phyloP scores from a whole-genome alignment of 2,329 filamentous ascomycete genomes.

The Rasamsonia emersonii region DNA sequence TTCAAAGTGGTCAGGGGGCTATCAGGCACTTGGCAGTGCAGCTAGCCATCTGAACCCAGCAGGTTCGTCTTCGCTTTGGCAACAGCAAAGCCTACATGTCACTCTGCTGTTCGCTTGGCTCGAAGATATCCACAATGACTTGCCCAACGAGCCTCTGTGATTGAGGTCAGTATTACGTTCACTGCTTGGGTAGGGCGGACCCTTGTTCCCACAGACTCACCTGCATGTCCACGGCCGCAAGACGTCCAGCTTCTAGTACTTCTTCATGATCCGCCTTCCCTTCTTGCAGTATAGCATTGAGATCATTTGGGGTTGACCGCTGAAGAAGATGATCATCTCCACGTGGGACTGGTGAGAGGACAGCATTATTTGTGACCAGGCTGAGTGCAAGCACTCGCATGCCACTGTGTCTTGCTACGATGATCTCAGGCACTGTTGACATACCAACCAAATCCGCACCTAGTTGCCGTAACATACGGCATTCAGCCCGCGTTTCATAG shows the following conservation, averaged over 20 bases:
- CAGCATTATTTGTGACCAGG: conserved; percentile 57
- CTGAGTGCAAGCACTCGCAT: conserved; percentile 57
- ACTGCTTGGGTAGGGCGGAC: not conserved
- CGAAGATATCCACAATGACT: conserved; percentile 22
- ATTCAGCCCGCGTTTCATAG: conserved; percentile 59
- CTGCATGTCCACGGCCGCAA: conserved; percentile 57
- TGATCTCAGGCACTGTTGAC: conserved; percentile 61
- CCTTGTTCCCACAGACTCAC: conserved; percentile 23
- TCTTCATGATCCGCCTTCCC: conserved; percentile 58
- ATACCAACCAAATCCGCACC: conserved; percentile 64
- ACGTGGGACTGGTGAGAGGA: conserved; percentile 49
- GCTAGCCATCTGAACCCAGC: too few species aligned
- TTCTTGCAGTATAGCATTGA: conserved; percentile 47
- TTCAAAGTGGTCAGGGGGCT: too few species aligned
- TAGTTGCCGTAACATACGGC: conserved; percentile 50
- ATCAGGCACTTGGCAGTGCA: too few species aligned
- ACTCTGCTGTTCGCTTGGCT: conserved; percentile 4
- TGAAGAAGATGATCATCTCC: conserved; percentile 50
- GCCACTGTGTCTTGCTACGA: conserved; percentile 56
- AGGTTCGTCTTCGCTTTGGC: too few species aligned
- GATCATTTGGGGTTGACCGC: conserved; percentile 39
- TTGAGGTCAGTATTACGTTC: conserved; percentile 12
- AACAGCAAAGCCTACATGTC: too few species aligned
- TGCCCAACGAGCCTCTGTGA: conserved; percentile 28
- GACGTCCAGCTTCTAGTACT: conserved; percentile 52